Evolutionary conservation across 2,329 filamentous ascomycete species (phyloP).

Genomic region (Rugonectria rugulosa): DNA sequence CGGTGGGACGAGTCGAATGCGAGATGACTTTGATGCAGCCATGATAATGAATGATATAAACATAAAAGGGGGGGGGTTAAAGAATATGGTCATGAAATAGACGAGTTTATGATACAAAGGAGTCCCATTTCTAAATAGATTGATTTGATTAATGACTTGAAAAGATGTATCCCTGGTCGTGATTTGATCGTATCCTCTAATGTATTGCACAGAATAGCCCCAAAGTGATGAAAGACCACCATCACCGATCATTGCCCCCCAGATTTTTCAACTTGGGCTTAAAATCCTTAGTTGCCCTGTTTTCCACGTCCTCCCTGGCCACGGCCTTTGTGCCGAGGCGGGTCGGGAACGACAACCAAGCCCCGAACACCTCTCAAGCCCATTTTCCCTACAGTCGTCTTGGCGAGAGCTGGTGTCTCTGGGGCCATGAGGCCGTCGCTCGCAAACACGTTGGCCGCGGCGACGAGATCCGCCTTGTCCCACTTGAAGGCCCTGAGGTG

Average conservation of each 20-base stretch:
- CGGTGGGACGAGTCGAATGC: slow-evolving; percentile 74
- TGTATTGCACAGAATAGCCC: background rate
- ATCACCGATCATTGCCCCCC: too few species aligned
- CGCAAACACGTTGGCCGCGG: slow-evolving; percentile 60
- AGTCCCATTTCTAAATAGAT: background rate
- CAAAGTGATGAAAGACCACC: too few species aligned
- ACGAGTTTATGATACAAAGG: background rate
- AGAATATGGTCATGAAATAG: background rate
- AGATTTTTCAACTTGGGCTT: too few species aligned
- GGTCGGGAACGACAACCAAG: slow-evolving; percentile 54
- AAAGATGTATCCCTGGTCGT: background rate
- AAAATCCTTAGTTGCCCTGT: background rate
- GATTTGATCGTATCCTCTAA: background rate
- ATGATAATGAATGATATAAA: too few species aligned
- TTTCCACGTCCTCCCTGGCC: slow-evolving; percentile 23
- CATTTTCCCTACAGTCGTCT: slow-evolving; percentile 63
- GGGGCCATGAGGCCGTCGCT: slow-evolving; percentile 54
- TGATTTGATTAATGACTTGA: background rate
- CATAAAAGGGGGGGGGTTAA: background rate
- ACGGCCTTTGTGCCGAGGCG: slow-evolving; percentile 41
- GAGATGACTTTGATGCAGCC: slow-evolving; percentile 5
- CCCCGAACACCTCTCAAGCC: slow-evolving; percentile 61
- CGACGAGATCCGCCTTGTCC: slow-evolving; percentile 55
- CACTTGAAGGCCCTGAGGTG: slow-evolving; percentile 54
- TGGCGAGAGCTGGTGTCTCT: slow-evolving; percentile 56